Evolutionary conservation across 2,329 filamentous ascomycete species (phyloP).

Genomic region (Beauveria sp.): DNA sequence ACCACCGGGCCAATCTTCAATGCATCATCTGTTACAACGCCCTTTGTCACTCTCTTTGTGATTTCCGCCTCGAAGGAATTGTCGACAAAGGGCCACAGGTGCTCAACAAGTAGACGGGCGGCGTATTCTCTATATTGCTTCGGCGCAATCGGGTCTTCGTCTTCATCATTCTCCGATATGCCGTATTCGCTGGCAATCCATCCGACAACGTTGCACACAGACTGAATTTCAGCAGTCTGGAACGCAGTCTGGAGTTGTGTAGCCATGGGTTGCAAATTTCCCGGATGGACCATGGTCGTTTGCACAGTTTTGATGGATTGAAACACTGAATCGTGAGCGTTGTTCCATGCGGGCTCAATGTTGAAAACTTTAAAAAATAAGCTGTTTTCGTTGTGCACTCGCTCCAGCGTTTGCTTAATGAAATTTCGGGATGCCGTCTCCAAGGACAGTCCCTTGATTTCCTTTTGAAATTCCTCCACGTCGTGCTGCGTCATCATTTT

Average conservation of each 20-base stretch:
- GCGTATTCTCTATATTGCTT: constrained; percentile 49
- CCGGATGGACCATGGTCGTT: constrained; percentile 44
- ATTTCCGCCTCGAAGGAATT: constrained; percentile 47
- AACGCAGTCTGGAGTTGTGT: constrained; percentile 41
- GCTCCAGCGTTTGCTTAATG: constrained; percentile 53
- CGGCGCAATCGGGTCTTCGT: constrained; percentile 44
- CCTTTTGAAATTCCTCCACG: constrained; percentile 45
- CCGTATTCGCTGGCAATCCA: constrained; percentile 54
- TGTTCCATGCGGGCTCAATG: constrained; percentile 46
- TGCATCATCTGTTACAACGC: constrained; percentile 36
- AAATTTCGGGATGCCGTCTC: constrained; percentile 51
- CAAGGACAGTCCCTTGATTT: constrained; percentile 39
- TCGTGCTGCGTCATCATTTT: constrained; percentile 46
- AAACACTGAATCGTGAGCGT: constrained; percentile 42
- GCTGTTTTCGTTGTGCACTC: constrained; percentile 45
- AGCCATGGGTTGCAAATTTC: constrained; percentile 46
- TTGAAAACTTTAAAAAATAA: constrained; percentile 49
- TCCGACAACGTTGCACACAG: constrained; percentile 47
- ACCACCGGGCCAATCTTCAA: constrained; percentile 44
- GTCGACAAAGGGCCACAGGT: constrained; percentile 51
- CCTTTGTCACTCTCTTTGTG: constrained; percentile 44
- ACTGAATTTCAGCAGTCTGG: constrained; percentile 38
- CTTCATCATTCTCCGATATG: constrained; percentile 46
- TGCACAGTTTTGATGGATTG: constrained; percentile 40
- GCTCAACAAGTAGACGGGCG: constrained; percentile 46